Evolutionary conservation across 139 green algal genomes (phyloP), one percentile per base, ranked within the genome.

Genomic region (Trebouxia sp.): DNA sequence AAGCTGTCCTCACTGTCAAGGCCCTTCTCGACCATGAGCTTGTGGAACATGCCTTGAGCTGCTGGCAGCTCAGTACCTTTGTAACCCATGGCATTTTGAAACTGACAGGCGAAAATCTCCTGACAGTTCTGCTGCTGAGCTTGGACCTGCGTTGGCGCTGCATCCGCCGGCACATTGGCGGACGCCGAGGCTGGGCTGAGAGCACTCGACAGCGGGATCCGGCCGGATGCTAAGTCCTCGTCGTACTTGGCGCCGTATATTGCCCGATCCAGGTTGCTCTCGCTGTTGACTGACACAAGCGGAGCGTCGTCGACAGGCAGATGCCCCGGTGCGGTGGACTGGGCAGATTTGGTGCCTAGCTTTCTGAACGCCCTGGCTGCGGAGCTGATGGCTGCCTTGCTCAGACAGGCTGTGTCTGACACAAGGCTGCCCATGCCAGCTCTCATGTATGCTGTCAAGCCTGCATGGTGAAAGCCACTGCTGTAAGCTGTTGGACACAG

Each of bases 371-470:
- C 35, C 28, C n/a, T 42, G 62, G 15, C 32, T 24, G 62, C 62
- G 42, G 62, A 72, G 37, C 32, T 35, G 43, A 72, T 7, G 8
- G 62, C 62, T 72, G 62, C 62, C 37, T 72, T 72, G 32, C 62
- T 72, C 32, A 43, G 32, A 28, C n/a, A 15, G n/a, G 62, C 62
- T 72, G 62, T 43, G 62, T 72, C 62, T n/a, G 35, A 22, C 11
- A 72, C 37, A 9, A 72, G 24, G 35, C 35, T 72, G 12, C 62
- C 62, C 62, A 72, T 72, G 32, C 62, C 62, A 30, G 62, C 62
- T 45, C 11, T 72, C 11, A 72, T 45, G 32, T 45, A 72, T 30
- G 62, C 32, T n/a, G 62, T n/a, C 12, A 72, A 37, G 7, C 62
- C 62, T 72, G 62, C 32, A 72, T 9, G 11, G 0, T 30, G 10